A percentile compares a stretch with the other conserved stretches of the same genome.
Conservation (phyloP, 2,329 filamentous ascomycete genomes). For the Piedraia hortae region DNA sequence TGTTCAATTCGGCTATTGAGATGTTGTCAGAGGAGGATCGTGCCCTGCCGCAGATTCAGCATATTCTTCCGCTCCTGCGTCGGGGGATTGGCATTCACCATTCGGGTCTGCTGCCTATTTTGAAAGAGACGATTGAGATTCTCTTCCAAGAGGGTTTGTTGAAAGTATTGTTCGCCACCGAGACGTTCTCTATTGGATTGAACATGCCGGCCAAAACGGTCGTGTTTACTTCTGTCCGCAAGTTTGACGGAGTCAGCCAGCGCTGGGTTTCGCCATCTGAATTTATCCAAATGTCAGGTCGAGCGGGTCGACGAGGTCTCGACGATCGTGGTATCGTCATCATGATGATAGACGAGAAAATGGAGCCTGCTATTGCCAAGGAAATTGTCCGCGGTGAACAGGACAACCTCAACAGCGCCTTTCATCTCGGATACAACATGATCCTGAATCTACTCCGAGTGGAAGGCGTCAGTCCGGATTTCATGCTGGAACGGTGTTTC, state of each 20-base stretch:
- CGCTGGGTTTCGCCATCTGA: slow-evolving; percentile 81
- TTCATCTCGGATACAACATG: slow-evolving; percentile 98
- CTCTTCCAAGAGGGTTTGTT: slow-evolving; percentile 93
- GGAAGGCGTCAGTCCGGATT: slow-evolving; percentile 97
- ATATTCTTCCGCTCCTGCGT: slow-evolving; percentile 66
- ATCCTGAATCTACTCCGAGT: slow-evolving; percentile 86
- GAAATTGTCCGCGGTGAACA: slow-evolving; percentile 90
- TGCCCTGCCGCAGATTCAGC: slow-evolving; percentile 62
- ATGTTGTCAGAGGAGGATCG: slow-evolving; percentile 81
- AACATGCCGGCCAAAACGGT: slow-evolving; percentile 99
- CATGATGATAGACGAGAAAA: slow-evolving; percentile 96
- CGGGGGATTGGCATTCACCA: slow-evolving; percentile 94
- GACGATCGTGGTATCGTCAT: slow-evolving; percentile 97
- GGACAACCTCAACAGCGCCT: slow-evolving; percentile 89
- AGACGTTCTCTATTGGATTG: slow-evolving; percentile 92
- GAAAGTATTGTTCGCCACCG: slow-evolving; percentile 91
- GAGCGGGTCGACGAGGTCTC: slow-evolving; percentile 84
- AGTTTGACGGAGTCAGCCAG: slow-evolving; percentile 62
- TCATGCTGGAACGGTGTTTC: slow-evolving; percentile 96
- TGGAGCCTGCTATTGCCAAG: slow-evolving; percentile 83
- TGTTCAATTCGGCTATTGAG: slow-evolving; percentile 80
- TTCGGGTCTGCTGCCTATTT: slow-evolving; percentile 73
- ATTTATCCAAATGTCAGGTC: slow-evolving; percentile 96
- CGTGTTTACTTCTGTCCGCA: slow-evolving; percentile 89
- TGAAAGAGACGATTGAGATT: slow-evolving; percentile 98